Percentiles rank a stretch among this genome's conserved stretches.
Conservation (phyloP, 2,329 filamentous ascomycete genomes). For the Tolypocladium pustulatum region DNA sequence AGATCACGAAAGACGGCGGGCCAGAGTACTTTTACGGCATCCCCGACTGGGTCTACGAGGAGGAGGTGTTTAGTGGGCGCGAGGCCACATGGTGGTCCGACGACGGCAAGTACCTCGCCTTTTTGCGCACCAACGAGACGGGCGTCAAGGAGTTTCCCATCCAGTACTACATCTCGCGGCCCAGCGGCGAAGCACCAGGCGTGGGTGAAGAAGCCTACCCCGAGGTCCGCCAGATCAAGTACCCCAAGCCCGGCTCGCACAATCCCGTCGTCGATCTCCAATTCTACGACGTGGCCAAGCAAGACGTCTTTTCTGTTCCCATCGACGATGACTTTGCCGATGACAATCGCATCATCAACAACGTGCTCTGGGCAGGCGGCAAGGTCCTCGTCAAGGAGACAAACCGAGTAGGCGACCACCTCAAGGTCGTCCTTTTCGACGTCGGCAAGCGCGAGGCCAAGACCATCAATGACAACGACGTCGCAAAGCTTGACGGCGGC, state of each 20-base stretch:
- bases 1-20: constrained; percentile 81
- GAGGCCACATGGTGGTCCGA: constrained; percentile 93
- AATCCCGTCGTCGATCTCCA: constrained; percentile 83
- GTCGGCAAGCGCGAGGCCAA: constrained; percentile 62
- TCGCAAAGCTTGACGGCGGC: constrained; percentile 79
- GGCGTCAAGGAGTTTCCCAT: constrained; percentile 84
- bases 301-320: constrained; percentile 69
- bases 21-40: constrained; percentile 87
- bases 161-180: constrained; percentile 83
- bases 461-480: constrained; percentile 68
- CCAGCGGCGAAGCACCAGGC: constrained; percentile 59
- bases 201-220: constrained; percentile 77
- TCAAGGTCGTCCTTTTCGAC: constrained; percentile 81
- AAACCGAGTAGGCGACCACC: constrained; percentile 85
- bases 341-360: constrained; percentile 80
- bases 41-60: constrained; percentile 94
- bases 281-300: constrained; percentile 75
- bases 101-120: constrained; percentile 82
- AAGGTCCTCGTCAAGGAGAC: constrained; percentile 85
- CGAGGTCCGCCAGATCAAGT: constrained; percentile 86
- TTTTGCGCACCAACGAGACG: constrained; percentile 88
- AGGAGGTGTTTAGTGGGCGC: constrained; percentile 54
- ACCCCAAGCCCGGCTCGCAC: constrained; percentile 88
- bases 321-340: constrained; percentile 69
- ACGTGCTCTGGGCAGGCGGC: constrained; percentile 80